A percentile compares a stretch with the other conserved stretches of the same genome.
Conservation (phyloP, 2,329 filamentous ascomycete genomes). For the Penicillium oxalicum region DNA sequence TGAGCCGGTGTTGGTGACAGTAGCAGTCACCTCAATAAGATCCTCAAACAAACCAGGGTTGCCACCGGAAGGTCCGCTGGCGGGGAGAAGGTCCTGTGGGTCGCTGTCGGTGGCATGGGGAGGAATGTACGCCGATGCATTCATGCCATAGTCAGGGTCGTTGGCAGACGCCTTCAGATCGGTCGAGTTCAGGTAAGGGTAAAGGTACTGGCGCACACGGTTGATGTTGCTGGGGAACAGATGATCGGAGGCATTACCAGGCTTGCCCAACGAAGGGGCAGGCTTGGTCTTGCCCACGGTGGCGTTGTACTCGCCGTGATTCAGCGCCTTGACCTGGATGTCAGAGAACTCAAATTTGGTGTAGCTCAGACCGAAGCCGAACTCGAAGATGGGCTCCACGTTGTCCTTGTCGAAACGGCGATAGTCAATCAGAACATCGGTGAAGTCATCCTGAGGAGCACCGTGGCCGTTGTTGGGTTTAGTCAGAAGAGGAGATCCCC, state of each 20-base stretch:
- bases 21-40: conserved; percentile 45
- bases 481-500: conserved; percentile 53
- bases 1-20: conserved; percentile 47
- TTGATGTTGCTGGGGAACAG: conserved; percentile 51
- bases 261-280: conserved; percentile 49
- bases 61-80: conserved; percentile 55
- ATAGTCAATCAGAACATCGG: conserved; percentile 55
- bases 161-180: conserved; percentile 47
- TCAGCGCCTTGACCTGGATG: conserved; percentile 44
- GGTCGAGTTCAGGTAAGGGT: conserved; percentile 59
- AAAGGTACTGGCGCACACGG: conserved; percentile 53
- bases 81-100: conserved; percentile 51
- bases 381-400: conserved; percentile 56
- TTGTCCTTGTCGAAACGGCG: conserved; percentile 49
- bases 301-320: conserved; percentile 47
- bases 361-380: conserved; percentile 57
- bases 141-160: conserved; percentile 51
- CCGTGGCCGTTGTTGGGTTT: conserved; percentile 51
- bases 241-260: conserved; percentile 47
- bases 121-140: conserved; percentile 47
- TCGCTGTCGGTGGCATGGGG: conserved; percentile 47
- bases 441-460: conserved; percentile 55
- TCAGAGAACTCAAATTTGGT: conserved; percentile 59
- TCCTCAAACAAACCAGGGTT: conserved; percentile 52
- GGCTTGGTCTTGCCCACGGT: conserved; percentile 48